Evolutionary conservation across 306 rosid species (phyloP), one percentile per base, ranked within the genome.

Genomic region (Fagus sylvatica): DNA sequence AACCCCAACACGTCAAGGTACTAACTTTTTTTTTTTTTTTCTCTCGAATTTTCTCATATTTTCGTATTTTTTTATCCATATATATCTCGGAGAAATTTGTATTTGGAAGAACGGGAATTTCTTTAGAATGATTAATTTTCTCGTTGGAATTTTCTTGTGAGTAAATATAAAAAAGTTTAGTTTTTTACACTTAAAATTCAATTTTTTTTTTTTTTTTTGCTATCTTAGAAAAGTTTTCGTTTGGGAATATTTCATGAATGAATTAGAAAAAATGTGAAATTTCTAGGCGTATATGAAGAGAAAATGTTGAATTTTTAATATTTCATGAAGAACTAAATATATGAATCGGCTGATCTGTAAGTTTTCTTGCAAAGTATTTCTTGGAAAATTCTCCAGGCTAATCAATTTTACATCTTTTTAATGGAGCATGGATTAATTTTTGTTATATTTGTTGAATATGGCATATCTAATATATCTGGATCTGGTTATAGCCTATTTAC

Each of bases 1-100:
- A 83, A 72, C 48, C 86, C 57, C 76, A 88, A 41, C 66, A 80
- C 48, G 11, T 8, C 15, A 83, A 85, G 89, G 91, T 88, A 72
- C 37, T 22, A 53, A 57, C 11, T 72, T 79, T 65, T 76, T 4
- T n/a, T 17, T 37, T 12, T 15, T 9, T 53, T 53, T 36, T 32
- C 39, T 57, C 64, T 7, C 4, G 2, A 33, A 16, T 53, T 46
- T 34, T 69, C 73, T 74, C 32, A 16, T 22, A 22, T 22, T 22
- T 22, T 22, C 28, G 37, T 55, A 0, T 48, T 5, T 30, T 12
- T 48, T 1, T 2, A 1, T 42, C 13, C n/a, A 12, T 10, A 22
- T 22, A 22, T 22, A 22, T 22, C 28, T 22, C 28, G 28, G 28
- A 22, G 28, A 22, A 22, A 22, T 22, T 22, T 22, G 19, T 56